These are phyloP conservation scores for Stenogyne calaminthoides DNA, from an alignment of 305 asterid species.

Conservation along the genomic window DNA sequence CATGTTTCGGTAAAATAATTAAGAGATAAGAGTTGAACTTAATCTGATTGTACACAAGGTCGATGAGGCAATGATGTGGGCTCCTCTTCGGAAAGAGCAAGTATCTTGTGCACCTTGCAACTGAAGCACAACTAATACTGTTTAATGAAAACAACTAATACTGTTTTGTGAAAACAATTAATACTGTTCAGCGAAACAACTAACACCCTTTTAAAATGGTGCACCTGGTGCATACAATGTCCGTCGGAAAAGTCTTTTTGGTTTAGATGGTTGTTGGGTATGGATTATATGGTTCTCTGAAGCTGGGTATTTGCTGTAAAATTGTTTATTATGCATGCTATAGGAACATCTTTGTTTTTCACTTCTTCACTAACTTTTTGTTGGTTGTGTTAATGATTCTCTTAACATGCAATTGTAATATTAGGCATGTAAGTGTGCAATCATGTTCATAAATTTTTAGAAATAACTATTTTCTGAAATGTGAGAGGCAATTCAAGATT, in stretches of 20 bases:
- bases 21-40: neutral
- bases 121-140: too few relatives aligned
- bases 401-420: conserved; percentile 10
- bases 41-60: neutral
- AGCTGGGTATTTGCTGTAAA: conserved; percentile 24
- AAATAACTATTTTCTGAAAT: conserved; percentile 2
- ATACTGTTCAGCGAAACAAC: too few relatives aligned
- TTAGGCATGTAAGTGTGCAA: conserved; percentile 8
- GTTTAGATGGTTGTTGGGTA: neutral
- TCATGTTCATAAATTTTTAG: neutral
- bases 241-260: conserved; percentile 11
- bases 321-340: conserved; percentile 9
- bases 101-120: too few relatives aligned
- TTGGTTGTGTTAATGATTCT: conserved; percentile 8
- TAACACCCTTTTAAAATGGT: too few relatives aligned
- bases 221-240: too few relatives aligned
- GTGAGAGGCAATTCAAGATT: conserved; percentile 11
- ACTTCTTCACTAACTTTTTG: neutral
- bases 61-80: conserved; percentile 8
- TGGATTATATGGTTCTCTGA: neutral
- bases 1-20: neutral
- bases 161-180: too few relatives aligned
- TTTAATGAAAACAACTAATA: too few relatives aligned
- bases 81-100: neutral
- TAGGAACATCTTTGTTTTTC: conserved; percentile 1